Evolutionary conservation across 2,329 filamentous ascomycete species (phyloP).

Genomic region (Aurifilum marmelostoma): DNA sequence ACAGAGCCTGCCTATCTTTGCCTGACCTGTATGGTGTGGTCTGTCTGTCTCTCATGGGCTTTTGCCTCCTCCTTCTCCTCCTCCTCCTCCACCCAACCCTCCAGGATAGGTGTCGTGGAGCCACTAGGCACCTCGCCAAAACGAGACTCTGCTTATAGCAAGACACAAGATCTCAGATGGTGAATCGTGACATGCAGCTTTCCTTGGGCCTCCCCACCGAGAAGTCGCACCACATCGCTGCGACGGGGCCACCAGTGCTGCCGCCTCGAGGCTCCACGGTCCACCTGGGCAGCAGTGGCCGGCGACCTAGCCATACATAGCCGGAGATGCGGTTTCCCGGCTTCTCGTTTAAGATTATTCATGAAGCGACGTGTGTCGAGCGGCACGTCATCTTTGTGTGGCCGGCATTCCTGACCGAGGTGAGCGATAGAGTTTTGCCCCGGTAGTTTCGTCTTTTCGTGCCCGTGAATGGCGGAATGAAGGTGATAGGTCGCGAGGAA

Average conservation of each 20-base stretch:
- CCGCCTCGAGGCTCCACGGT: conserved; percentile 15
- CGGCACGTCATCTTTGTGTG: conserved; percentile 25
- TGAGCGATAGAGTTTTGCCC: conserved; percentile 17
- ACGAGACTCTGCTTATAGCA: background rate
- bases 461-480: conserved; percentile 12
- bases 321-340: conserved; percentile 10
- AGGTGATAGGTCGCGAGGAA: conserved; percentile 12
- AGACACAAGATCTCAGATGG: conserved; percentile 26
- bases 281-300: background rate
- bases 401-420: conserved; percentile 29
- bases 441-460: background rate
- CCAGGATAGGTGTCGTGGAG: background rate
- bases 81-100: background rate
- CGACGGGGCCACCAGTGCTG: conserved; percentile 20
- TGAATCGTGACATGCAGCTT: conserved; percentile 26
- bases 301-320: conserved; percentile 13
- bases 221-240: conserved; percentile 22
- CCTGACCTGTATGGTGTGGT: background rate
- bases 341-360: conserved; percentile 15
- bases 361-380: conserved; percentile 20
- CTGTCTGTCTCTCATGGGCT: background rate
- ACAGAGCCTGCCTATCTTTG: background rate
- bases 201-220: conserved; percentile 28
- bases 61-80: background rate
- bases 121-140: conserved; percentile 4